Conservation (phyloP, 805 yeast species). For the Trichomonascus vanleenenianus region DNA sequence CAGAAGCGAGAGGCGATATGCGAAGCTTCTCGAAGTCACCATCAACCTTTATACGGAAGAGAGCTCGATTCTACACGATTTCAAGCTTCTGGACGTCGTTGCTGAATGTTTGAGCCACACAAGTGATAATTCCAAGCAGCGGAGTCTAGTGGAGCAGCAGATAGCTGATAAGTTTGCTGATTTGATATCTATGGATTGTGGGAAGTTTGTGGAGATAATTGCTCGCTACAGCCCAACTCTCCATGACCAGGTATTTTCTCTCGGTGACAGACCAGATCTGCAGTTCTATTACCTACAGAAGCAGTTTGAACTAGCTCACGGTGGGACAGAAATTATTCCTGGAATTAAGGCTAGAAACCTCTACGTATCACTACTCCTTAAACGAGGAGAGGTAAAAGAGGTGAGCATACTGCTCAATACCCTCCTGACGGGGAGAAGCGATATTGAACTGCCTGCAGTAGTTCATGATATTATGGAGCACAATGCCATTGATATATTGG, state of each 20-base stretch:
- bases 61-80: constrained; percentile 1
- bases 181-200: constrained; percentile 26
- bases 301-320: constrained; percentile 12
- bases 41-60: constrained; percentile 18
- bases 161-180: constrained; percentile 25
- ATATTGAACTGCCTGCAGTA: constrained; percentile 23
- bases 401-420: constrained; percentile 22
- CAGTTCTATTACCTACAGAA: constrained; percentile 19
- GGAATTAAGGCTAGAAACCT: constrained; percentile 12
- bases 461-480: constrained; percentile 23
- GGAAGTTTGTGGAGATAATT: constrained; percentile 33
- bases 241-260: constrained; percentile 32
- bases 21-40: constrained; percentile 52
- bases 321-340: constrained; percentile 5
- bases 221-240: constrained; percentile 32
- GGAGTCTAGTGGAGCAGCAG: constrained; percentile 23
- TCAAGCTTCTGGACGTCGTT: constrained; percentile 7
- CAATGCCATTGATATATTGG: constrained; percentile 22
- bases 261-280: constrained; percentile 22
- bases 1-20: constrained; percentile 42
- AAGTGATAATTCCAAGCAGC: constrained; percentile 2
- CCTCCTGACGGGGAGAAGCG: constrained; percentile 23
- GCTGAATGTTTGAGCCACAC: constrained; percentile 15
- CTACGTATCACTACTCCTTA: constrained; percentile 16
- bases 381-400: constrained; percentile 17